Evolutionary conservation across 306 rosid species (phyloP), one percentile per base, ranked within the genome.

Genomic region (Pachyrhizus erosus): DNA sequence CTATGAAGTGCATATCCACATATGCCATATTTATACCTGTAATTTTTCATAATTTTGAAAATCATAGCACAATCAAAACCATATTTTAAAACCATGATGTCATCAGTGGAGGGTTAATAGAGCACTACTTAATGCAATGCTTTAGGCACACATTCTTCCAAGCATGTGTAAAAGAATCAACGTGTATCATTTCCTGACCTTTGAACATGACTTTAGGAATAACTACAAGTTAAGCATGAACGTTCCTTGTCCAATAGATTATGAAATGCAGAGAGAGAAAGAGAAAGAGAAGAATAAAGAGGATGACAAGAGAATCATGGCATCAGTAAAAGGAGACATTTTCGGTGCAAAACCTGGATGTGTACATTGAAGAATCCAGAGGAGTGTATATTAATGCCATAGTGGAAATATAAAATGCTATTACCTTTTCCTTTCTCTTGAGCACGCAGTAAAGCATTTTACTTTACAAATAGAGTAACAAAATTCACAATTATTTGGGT

Each of bases 141-240:
- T 39, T 39, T 39, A 37, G 27, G 27, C 51, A 4, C 73, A 34
- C 73, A 37, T 39, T 67, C 48, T 37, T 69, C n/a, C 33, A 68
- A 68, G 73, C 73, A 42, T 69, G 12, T 40, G 31, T 43, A 40
- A 40, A 39, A 69, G 54, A 69, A 69, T 13, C 74, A 2, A 1
- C 52, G 74, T 77, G 83, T 75, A 48, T 83, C 65, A 37, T 67
- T 3, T 61, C 40, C 29, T 48, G 70, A 57, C 87, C 84, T 79
- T 31, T 23, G 87, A 79, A 73, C 80, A 71, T 73, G 80, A 65
- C 69, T 29, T 64, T 21, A 73, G 46, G 80, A 72, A 72, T 64
- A 64, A 64, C 17, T 17, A 31, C 13, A 49, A 48, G 60, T 67
- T 27, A 27, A 39, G 48, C 48, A 40, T 42, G 52, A 68, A 40